These are phyloP conservation scores for Gracilaria caudata DNA, from an alignment of 23 red algal genomes.

Conservation along the genomic window DNA sequence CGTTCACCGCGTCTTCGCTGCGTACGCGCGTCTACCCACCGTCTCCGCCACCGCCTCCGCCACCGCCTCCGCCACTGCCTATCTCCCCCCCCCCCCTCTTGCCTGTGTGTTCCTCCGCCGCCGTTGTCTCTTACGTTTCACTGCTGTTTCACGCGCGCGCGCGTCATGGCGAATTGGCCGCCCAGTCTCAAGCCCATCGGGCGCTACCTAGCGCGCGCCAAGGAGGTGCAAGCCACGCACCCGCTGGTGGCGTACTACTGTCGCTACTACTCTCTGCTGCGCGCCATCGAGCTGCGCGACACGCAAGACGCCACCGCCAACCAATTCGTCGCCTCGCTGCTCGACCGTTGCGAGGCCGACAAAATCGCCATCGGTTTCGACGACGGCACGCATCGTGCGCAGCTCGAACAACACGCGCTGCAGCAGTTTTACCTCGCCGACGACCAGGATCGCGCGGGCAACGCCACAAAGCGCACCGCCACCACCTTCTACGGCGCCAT, in stretches of 20 bases:
- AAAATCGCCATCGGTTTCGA: slow-evolving; percentile 17
- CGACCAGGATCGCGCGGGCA: slow-evolving; percentile 49
- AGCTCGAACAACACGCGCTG: slow-evolving; percentile 66
- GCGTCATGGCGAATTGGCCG: slow-evolving; percentile 56
- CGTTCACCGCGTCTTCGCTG: no score
- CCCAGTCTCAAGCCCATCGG: slow-evolving; percentile 57
- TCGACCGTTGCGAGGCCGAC: slow-evolving; percentile 58
- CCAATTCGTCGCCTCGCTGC: slow-evolving; percentile 43
- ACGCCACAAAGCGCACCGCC: slow-evolving; percentile 59
- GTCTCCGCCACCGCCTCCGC: no score
- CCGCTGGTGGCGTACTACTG: slow-evolving; percentile 77
- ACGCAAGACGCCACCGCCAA: slow-evolving; percentile 36
- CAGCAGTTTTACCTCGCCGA: slow-evolving; percentile 72
- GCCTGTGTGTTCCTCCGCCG: no score
- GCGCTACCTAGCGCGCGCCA: slow-evolving; percentile 59
- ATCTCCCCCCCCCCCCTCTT: no score
- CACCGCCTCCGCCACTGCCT: no score
- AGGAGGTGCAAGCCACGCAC: slow-evolving; percentile 33
- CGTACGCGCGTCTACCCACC: no score
- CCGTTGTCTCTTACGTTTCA: no score
- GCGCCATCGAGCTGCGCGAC: slow-evolving; percentile 63
- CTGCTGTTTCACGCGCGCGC: no score
- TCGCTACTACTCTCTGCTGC: slow-evolving; percentile 57
- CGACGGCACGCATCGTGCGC: slow-evolving; percentile 35
- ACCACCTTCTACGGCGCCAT: slow-evolving; percentile 83